Evolutionary conservation across 129 eudicot species (phyloP).

Genomic region (Tanacetum coccineum): DNA sequence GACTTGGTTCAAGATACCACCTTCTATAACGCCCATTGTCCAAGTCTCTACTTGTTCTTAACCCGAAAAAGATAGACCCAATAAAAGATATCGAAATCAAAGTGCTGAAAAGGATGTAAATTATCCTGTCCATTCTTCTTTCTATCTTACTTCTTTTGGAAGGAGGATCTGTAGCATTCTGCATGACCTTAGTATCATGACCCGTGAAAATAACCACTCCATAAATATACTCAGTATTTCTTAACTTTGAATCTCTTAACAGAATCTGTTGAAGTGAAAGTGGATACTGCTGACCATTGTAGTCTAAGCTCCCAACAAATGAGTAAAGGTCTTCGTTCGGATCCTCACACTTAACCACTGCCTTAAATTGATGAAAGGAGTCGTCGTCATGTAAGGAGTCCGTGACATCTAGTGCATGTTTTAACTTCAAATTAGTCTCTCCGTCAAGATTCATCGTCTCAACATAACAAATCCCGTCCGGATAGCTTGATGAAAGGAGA

Average conservation of each 20-base stretch:
- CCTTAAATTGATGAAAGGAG: slow-evolving; percentile 62
- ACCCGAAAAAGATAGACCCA: slow-evolving; percentile 82
- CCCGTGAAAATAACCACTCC: slow-evolving; percentile 89
- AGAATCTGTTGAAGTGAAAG: slow-evolving; percentile 87
- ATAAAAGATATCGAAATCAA: slow-evolving; percentile 56
- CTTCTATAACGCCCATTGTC: slow-evolving; percentile 41
- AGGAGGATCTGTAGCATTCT: slow-evolving; percentile 93
- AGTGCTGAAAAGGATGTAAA: slow-evolving; percentile 70
- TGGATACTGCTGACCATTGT: slow-evolving; percentile 41
- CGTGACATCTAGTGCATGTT: slow-evolving; percentile 80
- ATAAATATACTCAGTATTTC: slow-evolving; percentile 72
- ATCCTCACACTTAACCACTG: slow-evolving; percentile 86
- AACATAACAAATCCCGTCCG: slow-evolving; percentile 93
- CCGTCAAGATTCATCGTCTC: slow-evolving; percentile 97
- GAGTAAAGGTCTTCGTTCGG: slow-evolving; percentile 93
- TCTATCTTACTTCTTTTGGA: slow-evolving; percentile 93
- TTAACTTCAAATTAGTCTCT: slow-evolving; percentile 89
- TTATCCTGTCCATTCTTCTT: slow-evolving; percentile 77
- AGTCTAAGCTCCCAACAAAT: slow-evolving; percentile 64
- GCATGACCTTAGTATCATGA: slow-evolving; percentile 97
- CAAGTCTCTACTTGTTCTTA: slow-evolving; percentile 57
- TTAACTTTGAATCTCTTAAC: slow-evolving; percentile 82
- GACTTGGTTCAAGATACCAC: slow-evolving; percentile 95
- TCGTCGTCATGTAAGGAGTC: slow-evolving; percentile 49
- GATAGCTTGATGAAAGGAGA: slow-evolving; percentile 88